Percentiles rank a stretch among this genome's conserved stretches.
Conservation (phyloP, 2,329 filamentous ascomycete species). For the Fusarium veterinarium region DNA sequence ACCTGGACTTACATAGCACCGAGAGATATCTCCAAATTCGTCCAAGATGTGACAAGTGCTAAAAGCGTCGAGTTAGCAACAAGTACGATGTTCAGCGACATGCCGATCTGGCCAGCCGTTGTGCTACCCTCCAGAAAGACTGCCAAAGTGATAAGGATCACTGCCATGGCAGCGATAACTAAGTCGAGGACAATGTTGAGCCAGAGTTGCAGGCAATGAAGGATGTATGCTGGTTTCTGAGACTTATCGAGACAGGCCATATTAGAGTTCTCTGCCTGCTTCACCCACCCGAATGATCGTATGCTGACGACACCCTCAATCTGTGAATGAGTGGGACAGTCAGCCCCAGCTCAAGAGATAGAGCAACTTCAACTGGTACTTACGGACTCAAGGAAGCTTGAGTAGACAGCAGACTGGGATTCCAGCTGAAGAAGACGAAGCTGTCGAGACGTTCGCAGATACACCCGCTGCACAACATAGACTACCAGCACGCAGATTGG, state of each 20-base stretch:
- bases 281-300: background rate
- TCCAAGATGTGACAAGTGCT: background rate
- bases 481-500: background rate
- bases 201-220: background rate
- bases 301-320: background rate
- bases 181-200: background rate
- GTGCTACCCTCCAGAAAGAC: background rate
- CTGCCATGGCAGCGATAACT: background rate
- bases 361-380: fast-evolving
- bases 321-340: background rate
- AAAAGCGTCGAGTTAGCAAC: background rate
- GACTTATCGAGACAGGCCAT: background rate
- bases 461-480: background rate
- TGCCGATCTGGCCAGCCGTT: background rate
- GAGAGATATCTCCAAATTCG: background rate
- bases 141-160: background rate
- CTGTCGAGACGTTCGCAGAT: background rate
- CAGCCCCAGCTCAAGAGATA: fast-evolving
- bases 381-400: background rate
- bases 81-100: background rate
- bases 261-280: background rate
- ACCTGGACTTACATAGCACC: background rate
- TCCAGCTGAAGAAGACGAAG: background rate
- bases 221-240: background rate
- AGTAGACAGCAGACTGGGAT: background rate